Percentiles rank a stretch among this genome's conserved stretches.
Conservation (phyloP, 2,329 filamentous ascomycete genomes). For the Colletotrichum tabaci region DNA sequence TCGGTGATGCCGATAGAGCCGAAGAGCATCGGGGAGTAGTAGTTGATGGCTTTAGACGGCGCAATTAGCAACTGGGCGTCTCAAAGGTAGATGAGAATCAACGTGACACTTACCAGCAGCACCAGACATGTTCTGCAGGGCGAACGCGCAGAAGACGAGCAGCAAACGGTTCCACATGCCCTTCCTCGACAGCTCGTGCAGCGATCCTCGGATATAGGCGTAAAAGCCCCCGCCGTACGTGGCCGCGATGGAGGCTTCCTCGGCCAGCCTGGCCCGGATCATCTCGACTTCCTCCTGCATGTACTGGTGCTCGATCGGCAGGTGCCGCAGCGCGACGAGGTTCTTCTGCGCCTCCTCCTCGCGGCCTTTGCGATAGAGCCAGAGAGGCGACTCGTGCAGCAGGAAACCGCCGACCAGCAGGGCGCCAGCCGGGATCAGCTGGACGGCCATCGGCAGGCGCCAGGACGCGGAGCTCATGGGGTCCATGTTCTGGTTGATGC, state of each 20-base stretch:
- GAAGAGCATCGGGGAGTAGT: slow-evolving; percentile 60
- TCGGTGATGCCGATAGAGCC: slow-evolving; percentile 61
- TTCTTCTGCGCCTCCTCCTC: slow-evolving; percentile 50
- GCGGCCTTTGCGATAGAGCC: slow-evolving; percentile 45
- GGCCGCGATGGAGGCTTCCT: slow-evolving; percentile 52
- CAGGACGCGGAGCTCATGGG: slow-evolving; percentile 54
- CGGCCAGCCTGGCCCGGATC: slow-evolving; percentile 55
- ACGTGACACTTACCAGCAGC: slow-evolving; percentile 50
- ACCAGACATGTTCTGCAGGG: slow-evolving; percentile 58
- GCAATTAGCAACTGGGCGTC: slow-evolving; percentile 25
- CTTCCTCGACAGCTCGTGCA: slow-evolving; percentile 54
- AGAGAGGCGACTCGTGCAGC: slow-evolving; percentile 47
- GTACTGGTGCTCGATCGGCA: slow-evolving; percentile 58
- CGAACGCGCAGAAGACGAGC: slow-evolving; percentile 56
- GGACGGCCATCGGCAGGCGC: slow-evolving; percentile 65
- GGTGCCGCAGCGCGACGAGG: slow-evolving; percentile 59
- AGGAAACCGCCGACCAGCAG: slow-evolving; percentile 62
- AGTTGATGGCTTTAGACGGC: slow-evolving; percentile 55
- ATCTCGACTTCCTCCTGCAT: slow-evolving; percentile 65
- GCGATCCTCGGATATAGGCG: slow-evolving; percentile 54
- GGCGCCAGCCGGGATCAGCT: slow-evolving; percentile 59
- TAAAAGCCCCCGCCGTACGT: slow-evolving; percentile 52
- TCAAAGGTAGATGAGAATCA: background rate
- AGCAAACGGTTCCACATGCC: slow-evolving; percentile 59
- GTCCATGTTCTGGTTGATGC: slow-evolving; percentile 58